Base-by-base conservation (phyloP, 257 asterid genomes). In the Plantago ovata region DNA sequence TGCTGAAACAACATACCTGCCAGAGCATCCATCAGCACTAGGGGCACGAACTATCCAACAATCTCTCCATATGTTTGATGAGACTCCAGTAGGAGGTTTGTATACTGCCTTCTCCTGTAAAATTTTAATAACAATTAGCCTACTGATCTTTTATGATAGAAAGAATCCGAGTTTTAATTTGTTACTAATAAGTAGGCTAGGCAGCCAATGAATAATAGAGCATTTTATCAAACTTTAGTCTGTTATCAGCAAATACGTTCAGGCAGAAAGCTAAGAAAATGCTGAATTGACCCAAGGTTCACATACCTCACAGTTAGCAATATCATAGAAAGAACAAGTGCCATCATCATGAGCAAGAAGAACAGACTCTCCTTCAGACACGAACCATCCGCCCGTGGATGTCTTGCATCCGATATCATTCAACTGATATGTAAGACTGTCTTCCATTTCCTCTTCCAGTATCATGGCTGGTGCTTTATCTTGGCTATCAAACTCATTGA, bases 381-480 rank as follows among this genome's bases (percentile, higher is more conserved):
- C 95, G 70, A 89, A 86, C 97, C 97, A 89, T 50, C 97, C 97
- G 68, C 86, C 87, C 4, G 94, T 86, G 32, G 95, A 73, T 50
- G 87, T 69, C 68, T 84, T 86, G 52, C 70, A 38, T 36, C 97
- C 92, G 33, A 89, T 86, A 48, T 75, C 86, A 58, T 61, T 80
- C 67, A 81, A 63, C 53, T 78, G 66, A 60, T 52, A 59, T 18
- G 59, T 69, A 38, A 60, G 47, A 56, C 55, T 54, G 20, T 84
- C 86, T 63, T 87, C 94, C 4, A 58, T 21, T 56, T 73, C 95
- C 63, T 80, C 92, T 42, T 74, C 87, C 45, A 74, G 70, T 47
- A 53, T 59, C 87, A 81, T 73, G 46, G 60, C 65, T 12, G 85
- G 77, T 61, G 24, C 67, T 21, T 58, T 67, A 80, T 78, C 94